These are phyloP conservation scores for Noccaea bulbosa DNA, from an alignment of 345 rosid genomes.

Conservation along the genomic window DNA sequence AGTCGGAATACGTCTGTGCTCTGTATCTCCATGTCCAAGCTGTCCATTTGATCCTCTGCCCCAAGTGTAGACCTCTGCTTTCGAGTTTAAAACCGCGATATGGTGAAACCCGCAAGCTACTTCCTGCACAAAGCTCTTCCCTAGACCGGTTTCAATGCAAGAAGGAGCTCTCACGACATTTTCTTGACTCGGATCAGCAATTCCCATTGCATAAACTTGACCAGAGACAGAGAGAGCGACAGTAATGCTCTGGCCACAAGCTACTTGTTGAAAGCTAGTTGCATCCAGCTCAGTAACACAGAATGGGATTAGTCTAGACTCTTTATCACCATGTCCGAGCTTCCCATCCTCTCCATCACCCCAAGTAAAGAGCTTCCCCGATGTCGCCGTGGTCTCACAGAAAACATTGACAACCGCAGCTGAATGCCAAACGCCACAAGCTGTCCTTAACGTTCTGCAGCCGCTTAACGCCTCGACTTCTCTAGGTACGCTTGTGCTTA, in stretches of 20 bases:
- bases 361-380: constrained; percentile 69
- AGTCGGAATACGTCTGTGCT: constrained; percentile 52
- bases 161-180: constrained; percentile 52
- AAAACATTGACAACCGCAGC: constrained; percentile 62
- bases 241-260: constrained; percentile 67
- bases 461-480: constrained; percentile 60
- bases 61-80: constrained; percentile 71
- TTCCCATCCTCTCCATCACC: constrained; percentile 67
- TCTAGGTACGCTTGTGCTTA: constrained; percentile 53
- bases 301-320: constrained; percentile 55
- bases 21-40: constrained; percentile 63
- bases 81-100: constrained; percentile 61
- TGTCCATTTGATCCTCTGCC: constrained; percentile 69
- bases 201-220: constrained; percentile 62
- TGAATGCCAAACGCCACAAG: constrained; percentile 77
- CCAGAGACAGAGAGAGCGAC: constrained; percentile 56
- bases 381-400: constrained; percentile 34
- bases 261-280: constrained; percentile 59
- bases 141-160: constrained; percentile 52
- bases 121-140: constrained; percentile 55
- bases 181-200: constrained; percentile 54
- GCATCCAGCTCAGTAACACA: constrained; percentile 52
- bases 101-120: constrained; percentile 66
- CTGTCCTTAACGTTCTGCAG: constrained; percentile 50
- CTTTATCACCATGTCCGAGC: constrained; percentile 67